A percentile compares a stretch with the other conserved stretches of the same genome.
Conservation (phyloP, 768 basidiomycete species). For the Russula foetens region DNA sequence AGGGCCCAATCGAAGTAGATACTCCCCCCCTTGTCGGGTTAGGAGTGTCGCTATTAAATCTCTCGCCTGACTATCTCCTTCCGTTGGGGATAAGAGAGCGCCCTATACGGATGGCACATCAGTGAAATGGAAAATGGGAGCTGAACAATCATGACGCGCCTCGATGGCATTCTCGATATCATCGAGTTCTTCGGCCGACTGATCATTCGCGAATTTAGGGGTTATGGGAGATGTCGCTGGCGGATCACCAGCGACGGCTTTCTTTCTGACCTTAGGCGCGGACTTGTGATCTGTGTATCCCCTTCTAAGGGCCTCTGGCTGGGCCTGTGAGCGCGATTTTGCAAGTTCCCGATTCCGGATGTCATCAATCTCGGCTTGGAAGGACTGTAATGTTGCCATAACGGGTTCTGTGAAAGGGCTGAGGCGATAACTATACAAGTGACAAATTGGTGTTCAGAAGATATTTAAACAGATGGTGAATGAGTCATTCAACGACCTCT, state of each 20-base stretch:
- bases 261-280: conserved; percentile 4
- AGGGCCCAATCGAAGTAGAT: conserved; percentile 63
- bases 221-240: not conserved
- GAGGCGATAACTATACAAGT: not conserved
- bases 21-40: conserved; percentile 64
- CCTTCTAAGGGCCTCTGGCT: conserved; percentile 18
- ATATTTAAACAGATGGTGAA: not conserved
- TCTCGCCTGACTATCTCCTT: conserved; percentile 47
- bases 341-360: conserved; percentile 60
- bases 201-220: not conserved
- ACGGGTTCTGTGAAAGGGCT: not conserved
- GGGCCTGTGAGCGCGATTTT: conserved; percentile 45
- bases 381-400: conserved; percentile 41
- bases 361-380: conserved; percentile 73
- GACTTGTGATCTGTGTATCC: conserved; percentile 7
- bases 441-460: not conserved
- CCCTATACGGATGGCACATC: not conserved
- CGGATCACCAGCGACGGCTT: not conserved
- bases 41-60: conserved; percentile 58
- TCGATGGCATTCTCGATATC: conserved; percentile 50
- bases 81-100: conserved; percentile 36
- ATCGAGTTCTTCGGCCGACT: conserved; percentile 4
- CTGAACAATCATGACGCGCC: conserved; percentile 29
- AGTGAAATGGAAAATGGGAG: not conserved
- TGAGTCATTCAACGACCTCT: conserved; percentile 5